A percentile compares a stretch with the other conserved stretches of the same genome.
These are phyloP conservation scores for Lactarius evosmus DNA, from an alignment of 768 basidiomycete species.

Conservation along the genomic window DNA sequence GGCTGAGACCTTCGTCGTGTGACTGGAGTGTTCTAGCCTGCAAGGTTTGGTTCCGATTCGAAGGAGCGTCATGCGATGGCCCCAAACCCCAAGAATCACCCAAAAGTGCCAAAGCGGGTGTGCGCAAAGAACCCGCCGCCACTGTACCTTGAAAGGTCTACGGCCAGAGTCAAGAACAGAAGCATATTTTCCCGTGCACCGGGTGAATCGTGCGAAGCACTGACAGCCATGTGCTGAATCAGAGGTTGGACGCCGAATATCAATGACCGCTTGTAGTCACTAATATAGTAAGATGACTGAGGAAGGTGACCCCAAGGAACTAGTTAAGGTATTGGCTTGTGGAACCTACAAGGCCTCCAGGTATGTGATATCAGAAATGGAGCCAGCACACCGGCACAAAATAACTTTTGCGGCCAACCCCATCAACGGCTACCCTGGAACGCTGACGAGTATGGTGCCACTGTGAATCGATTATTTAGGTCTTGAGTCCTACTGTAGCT, in stretches of 20 bases:
- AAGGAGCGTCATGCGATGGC: background rate
- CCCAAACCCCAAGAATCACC: background rate
- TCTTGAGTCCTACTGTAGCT: background rate
- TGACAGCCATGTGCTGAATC: slow-evolving; percentile 10
- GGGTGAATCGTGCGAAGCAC: slow-evolving; percentile 6
- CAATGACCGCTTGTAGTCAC: background rate
- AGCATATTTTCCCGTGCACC: background rate
- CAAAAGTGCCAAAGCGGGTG: background rate
- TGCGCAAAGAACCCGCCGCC: slow-evolving; percentile 11
- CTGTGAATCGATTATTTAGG: slow-evolving; percentile 11
- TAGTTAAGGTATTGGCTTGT: background rate
- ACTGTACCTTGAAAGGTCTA: background rate
- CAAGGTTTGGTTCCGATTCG: background rate
- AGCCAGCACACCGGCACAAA: background rate
- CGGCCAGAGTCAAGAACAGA: slow-evolving; percentile 4
- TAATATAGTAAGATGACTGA: background rate
- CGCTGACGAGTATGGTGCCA: slow-evolving; percentile 1
- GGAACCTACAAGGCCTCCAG: slow-evolving; percentile 2
- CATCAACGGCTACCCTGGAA: slow-evolving; percentile 1
- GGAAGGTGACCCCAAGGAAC: background rate
- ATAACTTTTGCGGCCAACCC: background rate
- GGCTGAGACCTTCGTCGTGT: background rate
- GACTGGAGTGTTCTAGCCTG: background rate
- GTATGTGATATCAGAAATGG: background rate
- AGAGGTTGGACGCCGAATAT: background rate